A percentile compares a stretch with the other conserved stretches of the same genome.
Conservation (phyloP, 1,284 basidiomycete species). For the Pascua guehoae region DNA sequence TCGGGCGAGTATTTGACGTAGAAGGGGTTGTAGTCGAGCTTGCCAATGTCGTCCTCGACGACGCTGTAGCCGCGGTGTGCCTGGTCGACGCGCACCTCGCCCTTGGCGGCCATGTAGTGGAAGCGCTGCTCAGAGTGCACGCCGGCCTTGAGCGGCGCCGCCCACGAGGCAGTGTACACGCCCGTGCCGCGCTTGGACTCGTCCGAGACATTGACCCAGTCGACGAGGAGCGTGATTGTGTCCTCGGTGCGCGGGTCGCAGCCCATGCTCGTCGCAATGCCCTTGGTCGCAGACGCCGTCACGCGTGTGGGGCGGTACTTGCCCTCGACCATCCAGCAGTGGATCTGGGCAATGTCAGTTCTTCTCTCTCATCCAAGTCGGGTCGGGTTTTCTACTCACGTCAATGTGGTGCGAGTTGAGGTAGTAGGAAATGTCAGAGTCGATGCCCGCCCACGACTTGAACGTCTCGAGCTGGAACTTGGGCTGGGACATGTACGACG, state of each 20-base stretch:
- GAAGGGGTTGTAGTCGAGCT: slow-evolving; percentile 42
- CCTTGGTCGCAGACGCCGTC: slow-evolving; percentile 78
- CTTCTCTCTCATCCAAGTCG: slow-evolving; percentile 54
- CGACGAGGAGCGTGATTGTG: slow-evolving; percentile 88
- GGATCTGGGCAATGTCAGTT: slow-evolving; percentile 56
- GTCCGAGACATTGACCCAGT: slow-evolving; percentile 77
- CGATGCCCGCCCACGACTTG: slow-evolving; percentile 88
- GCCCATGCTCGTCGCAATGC: slow-evolving; percentile 80
- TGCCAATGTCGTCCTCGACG: slow-evolving; percentile 70
- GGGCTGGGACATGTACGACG: slow-evolving; percentile 78
- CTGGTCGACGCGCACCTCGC: slow-evolving; percentile 87
- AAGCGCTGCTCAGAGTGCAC: slow-evolving; percentile 83
- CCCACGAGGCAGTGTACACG: slow-evolving; percentile 83
- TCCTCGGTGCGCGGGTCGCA: slow-evolving; percentile 68
- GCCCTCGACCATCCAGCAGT: slow-evolving; percentile 85
- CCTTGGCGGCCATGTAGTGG: slow-evolving; percentile 92
- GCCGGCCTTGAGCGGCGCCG: slow-evolving; percentile 52
- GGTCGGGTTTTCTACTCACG: slow-evolving; percentile 21
- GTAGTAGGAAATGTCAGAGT: slow-evolving; percentile 85
- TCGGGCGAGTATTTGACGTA: slow-evolving; percentile 73
- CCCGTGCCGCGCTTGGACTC: slow-evolving; percentile 56
- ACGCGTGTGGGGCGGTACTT: slow-evolving; percentile 69
- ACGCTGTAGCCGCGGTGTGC: slow-evolving; percentile 88
- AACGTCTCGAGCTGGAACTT: slow-evolving; percentile 92
- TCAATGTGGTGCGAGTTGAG: slow-evolving; percentile 86